Conservation (phyloP, 2,329 filamentous ascomycete genomes). For the Graphium sp. region DNA sequence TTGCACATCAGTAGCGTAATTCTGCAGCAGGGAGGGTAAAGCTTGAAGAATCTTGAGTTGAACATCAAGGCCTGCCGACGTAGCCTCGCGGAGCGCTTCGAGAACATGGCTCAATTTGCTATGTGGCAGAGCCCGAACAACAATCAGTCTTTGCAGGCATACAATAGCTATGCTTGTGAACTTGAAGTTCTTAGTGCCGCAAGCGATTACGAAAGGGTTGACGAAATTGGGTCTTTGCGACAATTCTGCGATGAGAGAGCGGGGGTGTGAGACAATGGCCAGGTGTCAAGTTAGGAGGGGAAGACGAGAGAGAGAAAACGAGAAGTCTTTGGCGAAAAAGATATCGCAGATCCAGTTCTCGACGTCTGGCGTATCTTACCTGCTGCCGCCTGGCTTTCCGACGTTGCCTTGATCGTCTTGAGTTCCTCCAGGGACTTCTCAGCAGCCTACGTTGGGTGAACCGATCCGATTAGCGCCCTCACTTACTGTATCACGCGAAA, state of each 20-base stretch:
- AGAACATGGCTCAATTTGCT: conserved; percentile 72
- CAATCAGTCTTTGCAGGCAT: conserved; percentile 76
- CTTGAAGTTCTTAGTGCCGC: conserved; percentile 76
- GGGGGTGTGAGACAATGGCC: conserved; percentile 9
- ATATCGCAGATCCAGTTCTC: too few relatives aligned
- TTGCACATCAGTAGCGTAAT: conserved; percentile 68
- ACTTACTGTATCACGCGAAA: too few relatives aligned
- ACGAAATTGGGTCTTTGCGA: conserved; percentile 69
- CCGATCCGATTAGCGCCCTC: too few relatives aligned
- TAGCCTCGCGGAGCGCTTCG: conserved; percentile 73
- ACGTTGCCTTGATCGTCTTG: conserved; percentile 55
- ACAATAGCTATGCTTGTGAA: conserved; percentile 77
- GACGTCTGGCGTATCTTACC: too few relatives aligned
- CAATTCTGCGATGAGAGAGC: conserved; percentile 43
- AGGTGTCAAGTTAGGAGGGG: too few relatives aligned
- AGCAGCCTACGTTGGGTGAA: conserved; percentile 44
- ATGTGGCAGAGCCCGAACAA: conserved; percentile 62
- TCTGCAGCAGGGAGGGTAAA: conserved; percentile 74
- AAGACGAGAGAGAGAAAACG: too few relatives aligned
- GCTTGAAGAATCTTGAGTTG: conserved; percentile 94
- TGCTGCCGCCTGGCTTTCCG: conserved; percentile 59
- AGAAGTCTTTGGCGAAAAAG: too few relatives aligned
- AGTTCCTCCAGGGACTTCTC: conserved; percentile 89
- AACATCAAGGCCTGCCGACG: conserved; percentile 67
- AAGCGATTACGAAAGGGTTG: conserved; percentile 87